Base-by-base conservation (phyloP, 2,329 filamentous ascomycete species). In the Ophiostoma sp. region DNA sequence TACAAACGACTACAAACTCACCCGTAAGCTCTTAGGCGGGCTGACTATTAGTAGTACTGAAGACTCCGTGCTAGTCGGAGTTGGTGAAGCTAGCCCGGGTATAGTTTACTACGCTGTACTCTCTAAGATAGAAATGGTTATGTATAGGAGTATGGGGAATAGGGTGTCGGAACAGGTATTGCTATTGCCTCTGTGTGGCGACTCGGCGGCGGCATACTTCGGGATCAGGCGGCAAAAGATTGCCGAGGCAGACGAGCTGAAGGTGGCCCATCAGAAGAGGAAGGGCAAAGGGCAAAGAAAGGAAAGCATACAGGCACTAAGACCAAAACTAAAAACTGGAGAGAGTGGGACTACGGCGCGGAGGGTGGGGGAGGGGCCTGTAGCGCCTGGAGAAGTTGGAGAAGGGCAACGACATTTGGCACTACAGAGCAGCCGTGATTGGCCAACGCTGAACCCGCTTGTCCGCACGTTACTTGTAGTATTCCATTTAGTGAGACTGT, bases 361-460 rank as follows among this genome's bases (percentile, higher is more conserved):
- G 57, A 33, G 35, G 33, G 62, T 65, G 62, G 62, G 62, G 62
- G 62, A 65, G 62, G 62, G 35, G 62, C 62, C 33, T 39, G 31
- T 39, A 57, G 23, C 33, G 60, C 60, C 60, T 64, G 60, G 60
- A 64, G 60, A 64, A 64, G 60, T 64, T 64, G 60, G 60, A 64
- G 60, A 65, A 64, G 35, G 35, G 35, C 62, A 20, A 65, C 33
- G 35, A 65, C 62, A 48, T 48, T 48, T 48, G 44, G 57, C 27
- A 62, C 13, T 33, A 33, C 33, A 33, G 10, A 65, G 35, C 35
- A 39, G 35, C 23, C 31, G 11, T 67, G 39, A 69, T 67, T 70
- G 68, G 68, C 70, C 71, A 70, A 70, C 66, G 17, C 39, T 15
- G 39, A n/a, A 44, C 39, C 72, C 70, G 68, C 36, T 70, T 68